Base-by-base conservation (phyloP, 1,284 basidiomycete species). In the Sparassis latifolia region DNA sequence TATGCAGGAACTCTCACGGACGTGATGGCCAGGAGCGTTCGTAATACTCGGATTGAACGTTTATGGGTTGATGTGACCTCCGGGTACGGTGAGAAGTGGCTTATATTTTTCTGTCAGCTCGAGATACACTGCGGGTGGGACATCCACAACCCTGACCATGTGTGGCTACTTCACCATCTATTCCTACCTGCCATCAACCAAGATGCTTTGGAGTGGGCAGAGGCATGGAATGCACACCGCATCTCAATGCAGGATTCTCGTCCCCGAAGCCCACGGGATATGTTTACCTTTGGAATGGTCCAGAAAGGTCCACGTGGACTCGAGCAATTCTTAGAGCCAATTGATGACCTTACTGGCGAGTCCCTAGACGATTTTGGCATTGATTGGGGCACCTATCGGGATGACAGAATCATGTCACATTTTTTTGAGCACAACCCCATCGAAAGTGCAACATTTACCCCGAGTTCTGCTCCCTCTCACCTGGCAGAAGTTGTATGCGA, bases 61-160 rank as follows among this genome's bases (percentile, higher is more conserved):
- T 37, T 37, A 37, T 37, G 35, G 35, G 6, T 59, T 59, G 51
- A 73, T 51, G 66, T 73, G 12, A 70, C 70, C 12, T 59, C 44
- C 0, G 46, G 58, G 5, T 56, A 7, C 35, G 61, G 58, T 12
- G 10, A 27, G 5, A 64, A 60, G 44, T 66, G 66, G 35, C 47
- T 52, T 3, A 70, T 72, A 20, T 67, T 58, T 30, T 66, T 66
- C 50, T 9, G 44, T 5, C 27, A 37, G 7, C 35, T 37, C 35
- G 35, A 37, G 35, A 12, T 12, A 37, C 6, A 37, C 35, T 12
- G 12, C 12, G 35, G 35, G 6, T 53, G 63, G 9, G 41, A 61
- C 47, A 45, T 47, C 5, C 12, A 20, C 27, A 39, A 42, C 10
- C 33, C 52, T 5, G 12, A n/a, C 6, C 61, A 63, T 53, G 53